Conservation (phyloP, 768 basidiomycete genomes). For the Phanerodontia chrysosporium region DNA sequence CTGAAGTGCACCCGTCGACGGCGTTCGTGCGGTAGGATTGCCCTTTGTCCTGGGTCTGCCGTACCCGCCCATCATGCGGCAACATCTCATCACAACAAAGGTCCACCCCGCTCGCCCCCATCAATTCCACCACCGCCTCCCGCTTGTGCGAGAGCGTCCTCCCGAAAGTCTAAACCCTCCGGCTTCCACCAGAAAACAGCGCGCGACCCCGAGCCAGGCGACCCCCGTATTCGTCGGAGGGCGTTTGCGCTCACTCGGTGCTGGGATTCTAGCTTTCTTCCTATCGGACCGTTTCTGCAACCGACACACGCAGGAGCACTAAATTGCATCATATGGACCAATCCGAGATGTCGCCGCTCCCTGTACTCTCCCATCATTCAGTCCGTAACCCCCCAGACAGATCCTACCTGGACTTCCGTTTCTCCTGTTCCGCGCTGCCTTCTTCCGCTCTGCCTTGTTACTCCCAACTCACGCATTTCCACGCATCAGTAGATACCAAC, state of each 20-base stretch:
- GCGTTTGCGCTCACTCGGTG: not conserved
- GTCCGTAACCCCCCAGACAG: not conserved
- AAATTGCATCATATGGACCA: slow-evolving; percentile 2
- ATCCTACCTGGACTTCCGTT: not conserved
- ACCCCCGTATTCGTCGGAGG: not conserved
- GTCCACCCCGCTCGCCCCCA: not conserved
- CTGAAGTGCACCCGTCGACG: slow-evolving; percentile 1
- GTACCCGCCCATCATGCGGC: not conserved
- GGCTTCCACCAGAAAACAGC: not conserved
- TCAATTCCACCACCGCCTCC: not conserved
- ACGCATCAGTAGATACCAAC: slow-evolving; percentile 3
- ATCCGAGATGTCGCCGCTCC: slow-evolving; percentile 7
- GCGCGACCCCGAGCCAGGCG: not conserved
- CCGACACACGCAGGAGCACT: slow-evolving; percentile 1
- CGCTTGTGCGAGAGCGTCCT: not conserved
- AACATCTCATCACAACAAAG: not conserved
- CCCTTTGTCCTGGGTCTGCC: not conserved
- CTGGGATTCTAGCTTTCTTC: not conserved
- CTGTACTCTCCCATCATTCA: not conserved
- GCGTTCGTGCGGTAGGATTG: slow-evolving; percentile 1
- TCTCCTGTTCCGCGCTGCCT: not conserved
- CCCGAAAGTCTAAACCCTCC: not conserved
- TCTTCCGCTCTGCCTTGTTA: not conserved
- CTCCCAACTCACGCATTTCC: not conserved
- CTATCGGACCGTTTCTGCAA: slow-evolving; percentile 2